Conservation (phyloP, 2,329 filamentous ascomycete genomes). For the Fusarium verrucosum region DNA sequence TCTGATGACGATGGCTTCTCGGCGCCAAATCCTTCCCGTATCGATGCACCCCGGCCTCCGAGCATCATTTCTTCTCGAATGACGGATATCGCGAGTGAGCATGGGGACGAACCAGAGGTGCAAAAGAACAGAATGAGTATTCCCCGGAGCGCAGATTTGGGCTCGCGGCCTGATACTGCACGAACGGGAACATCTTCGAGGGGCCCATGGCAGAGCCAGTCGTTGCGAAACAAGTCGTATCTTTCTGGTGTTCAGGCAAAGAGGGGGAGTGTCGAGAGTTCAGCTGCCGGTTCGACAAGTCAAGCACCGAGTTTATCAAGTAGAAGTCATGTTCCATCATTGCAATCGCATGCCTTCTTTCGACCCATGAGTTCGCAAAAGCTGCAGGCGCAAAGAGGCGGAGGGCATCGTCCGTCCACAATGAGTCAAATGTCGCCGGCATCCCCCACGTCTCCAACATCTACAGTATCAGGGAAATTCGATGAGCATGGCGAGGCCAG, state of each 20-base stretch:
- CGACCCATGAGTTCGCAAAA: constrained; percentile 96
- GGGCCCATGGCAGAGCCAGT: constrained; percentile 62
- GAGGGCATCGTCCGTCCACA: constrained; percentile 59
- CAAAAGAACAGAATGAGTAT: constrained; percentile 44
- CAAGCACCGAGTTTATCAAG: constrained; percentile 69
- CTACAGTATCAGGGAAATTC: constrained; percentile 40
- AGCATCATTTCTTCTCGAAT: constrained; percentile 78
- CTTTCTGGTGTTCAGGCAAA: constrained; percentile 56
- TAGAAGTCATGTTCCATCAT: constrained; percentile 86
- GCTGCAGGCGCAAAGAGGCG: constrained; percentile 84
- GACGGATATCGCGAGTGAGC: constrained; percentile 70
- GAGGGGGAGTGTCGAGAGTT: constrained; percentile 54
- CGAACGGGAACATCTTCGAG: constrained; percentile 57
- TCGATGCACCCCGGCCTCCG: constrained; percentile 60
- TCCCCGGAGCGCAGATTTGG: constrained; percentile 53
- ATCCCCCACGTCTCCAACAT: constrained; percentile 26
- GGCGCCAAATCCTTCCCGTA: constrained; percentile 52
- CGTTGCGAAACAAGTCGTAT: constrained; percentile 62
- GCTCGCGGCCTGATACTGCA: constrained; percentile 65
- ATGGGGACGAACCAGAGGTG: constrained; percentile 57
- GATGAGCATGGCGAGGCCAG: constrained; percentile 56
- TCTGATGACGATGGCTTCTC: constrained; percentile 53
- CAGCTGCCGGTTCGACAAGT: constrained; percentile 63
- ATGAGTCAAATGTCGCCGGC: constrained; percentile 49
- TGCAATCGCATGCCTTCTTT: constrained; percentile 92